Evolutionary conservation across 2,329 filamentous ascomycete genomes (phyloP), one percentile per base, ranked within the genome.

Genomic region (Beauveria sp.): DNA sequence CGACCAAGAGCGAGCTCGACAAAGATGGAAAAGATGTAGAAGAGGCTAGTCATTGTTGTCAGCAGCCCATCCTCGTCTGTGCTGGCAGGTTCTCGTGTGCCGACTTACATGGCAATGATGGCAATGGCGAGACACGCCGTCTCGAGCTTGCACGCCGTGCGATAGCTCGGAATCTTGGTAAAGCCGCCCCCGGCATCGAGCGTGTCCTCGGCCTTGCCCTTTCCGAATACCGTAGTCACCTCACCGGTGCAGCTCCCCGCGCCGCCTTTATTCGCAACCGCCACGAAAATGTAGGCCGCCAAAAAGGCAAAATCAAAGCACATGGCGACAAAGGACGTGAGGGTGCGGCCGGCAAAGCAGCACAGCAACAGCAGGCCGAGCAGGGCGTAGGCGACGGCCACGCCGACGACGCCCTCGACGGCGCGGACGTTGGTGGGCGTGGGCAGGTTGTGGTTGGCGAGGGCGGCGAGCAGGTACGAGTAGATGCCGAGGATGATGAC

Each of bases 391-490:
- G 96, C 71, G 0, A 88, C 83, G 2, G 86, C 90, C 1, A 82
- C 82, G 56, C 92, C 93, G 0, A 90, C 83, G 63, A 97, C 87
- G 65, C 90, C 91, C 69, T 87, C 87, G 61, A 95, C 89, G 31
- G 90, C 90, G 61, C 87, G 86, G 63, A 88, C 77, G 77, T 83
- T 88, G 67, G 75, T 84, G 20, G 82, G 79, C 66, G 93, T 92
- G 62, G 70, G 62, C 16, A 87, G 73, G 67, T 86, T 69, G 75
- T 91, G 85, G 69, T 88, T 84, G 64, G 83, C 73, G 16, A 93
- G 83, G 9, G 88, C 83, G 9, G 88, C 85, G 55, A 97, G 84
- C 80, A 92, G 96, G 80, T 96, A 96, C 55, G 87, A 88, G 80
- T 88, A 93, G 69, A 95, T 83, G 67, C 83, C 88, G 64, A 97